Evolutionary conservation across 257 asterid genomes (phyloP).

Genomic region (Plantago major): DNA sequence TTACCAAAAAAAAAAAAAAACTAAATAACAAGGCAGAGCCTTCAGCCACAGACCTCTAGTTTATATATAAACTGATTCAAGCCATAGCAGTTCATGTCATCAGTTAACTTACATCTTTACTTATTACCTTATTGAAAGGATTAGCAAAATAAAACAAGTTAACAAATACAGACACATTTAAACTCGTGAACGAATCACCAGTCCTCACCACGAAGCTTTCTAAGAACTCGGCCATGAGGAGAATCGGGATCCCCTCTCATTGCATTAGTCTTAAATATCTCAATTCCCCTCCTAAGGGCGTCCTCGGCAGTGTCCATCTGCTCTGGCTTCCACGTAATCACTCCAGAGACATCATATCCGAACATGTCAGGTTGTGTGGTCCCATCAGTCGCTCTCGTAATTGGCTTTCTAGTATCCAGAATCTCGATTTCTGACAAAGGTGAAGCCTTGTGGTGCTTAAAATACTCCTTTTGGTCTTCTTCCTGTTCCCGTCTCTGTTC

Average conservation of each 20-base stretch:
- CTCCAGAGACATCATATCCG: constrained; percentile 29
- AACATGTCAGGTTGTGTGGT: constrained; percentile 13
- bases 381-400: constrained; percentile 52
- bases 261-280: constrained; percentile 49
- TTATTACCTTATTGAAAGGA: too few species aligned
- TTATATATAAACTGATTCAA: too few species aligned
- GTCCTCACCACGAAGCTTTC: constrained; percentile 61
- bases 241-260: constrained; percentile 80
- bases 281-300: constrained; percentile 51
- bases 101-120: too few species aligned
- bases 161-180: too few species aligned
- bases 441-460: constrained; percentile 58
- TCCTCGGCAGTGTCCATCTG: constrained; percentile 83
- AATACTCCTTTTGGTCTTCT: constrained; percentile 48
- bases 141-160: too few species aligned
- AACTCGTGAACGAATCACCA: constrained; percentile 34
- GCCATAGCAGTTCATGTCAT: too few species aligned
- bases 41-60: too few species aligned
- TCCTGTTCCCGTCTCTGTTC: constrained; percentile 31
- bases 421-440: constrained; percentile 66
- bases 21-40: too few species aligned
- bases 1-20: too few species aligned
- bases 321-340: constrained; percentile 57
- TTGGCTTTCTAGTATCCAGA: constrained; percentile 64
- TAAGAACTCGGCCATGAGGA: constrained; percentile 74